A percentile compares a stretch with the other conserved stretches of the same genome.
Evolutionary conservation across 305 asterid genomes (phyloP).

Genomic region (Fraxinus nigra): DNA sequence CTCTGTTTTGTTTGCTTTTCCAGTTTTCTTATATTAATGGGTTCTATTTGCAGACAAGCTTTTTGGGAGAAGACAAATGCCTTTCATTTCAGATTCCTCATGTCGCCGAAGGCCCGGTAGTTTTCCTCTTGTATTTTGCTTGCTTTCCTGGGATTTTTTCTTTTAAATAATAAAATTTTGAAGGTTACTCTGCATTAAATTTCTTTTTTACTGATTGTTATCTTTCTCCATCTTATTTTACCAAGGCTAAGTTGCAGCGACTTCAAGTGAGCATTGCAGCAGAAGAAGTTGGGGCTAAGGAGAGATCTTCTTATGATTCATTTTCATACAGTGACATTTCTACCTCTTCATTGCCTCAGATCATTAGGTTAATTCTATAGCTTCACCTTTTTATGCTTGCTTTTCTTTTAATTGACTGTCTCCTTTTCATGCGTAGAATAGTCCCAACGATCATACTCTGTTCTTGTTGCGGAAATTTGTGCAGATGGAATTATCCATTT

Average conservation of each 20-base stretch:
- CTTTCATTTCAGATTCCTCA: conserved; percentile 66
- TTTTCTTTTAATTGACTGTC: neutral
- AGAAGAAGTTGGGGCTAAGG: conserved; percentile 77
- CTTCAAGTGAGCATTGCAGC: conserved; percentile 77
- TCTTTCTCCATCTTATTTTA: conserved; percentile 25
- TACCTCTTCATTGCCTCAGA: conserved; percentile 66
- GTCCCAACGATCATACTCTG: neutral
- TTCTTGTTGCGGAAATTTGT: neutral
- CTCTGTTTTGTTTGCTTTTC: conserved; percentile 16
- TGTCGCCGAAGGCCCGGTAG: conserved; percentile 55
- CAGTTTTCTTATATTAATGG: conserved; percentile 5
- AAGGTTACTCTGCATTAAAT: conserved; percentile 16
- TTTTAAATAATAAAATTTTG: conserved; percentile 21
- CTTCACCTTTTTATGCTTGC: neutral
- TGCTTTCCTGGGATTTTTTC: neutral
- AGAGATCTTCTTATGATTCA: conserved; percentile 75
- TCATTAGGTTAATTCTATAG: conserved; percentile 51
- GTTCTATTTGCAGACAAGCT: conserved; percentile 56
- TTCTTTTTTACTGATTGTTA: conserved; percentile 20
- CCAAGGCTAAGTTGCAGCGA: conserved; percentile 57
- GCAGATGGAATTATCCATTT: conserved; percentile 4
- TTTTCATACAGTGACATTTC: conserved; percentile 71
- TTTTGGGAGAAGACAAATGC: conserved; percentile 66
- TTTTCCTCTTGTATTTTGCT: conserved; percentile 8
- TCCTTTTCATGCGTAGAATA: neutral